phyloP scores from a whole-genome alignment of 805 yeast genomes.

The Saccharomycopsis fibuligera region DNA sequence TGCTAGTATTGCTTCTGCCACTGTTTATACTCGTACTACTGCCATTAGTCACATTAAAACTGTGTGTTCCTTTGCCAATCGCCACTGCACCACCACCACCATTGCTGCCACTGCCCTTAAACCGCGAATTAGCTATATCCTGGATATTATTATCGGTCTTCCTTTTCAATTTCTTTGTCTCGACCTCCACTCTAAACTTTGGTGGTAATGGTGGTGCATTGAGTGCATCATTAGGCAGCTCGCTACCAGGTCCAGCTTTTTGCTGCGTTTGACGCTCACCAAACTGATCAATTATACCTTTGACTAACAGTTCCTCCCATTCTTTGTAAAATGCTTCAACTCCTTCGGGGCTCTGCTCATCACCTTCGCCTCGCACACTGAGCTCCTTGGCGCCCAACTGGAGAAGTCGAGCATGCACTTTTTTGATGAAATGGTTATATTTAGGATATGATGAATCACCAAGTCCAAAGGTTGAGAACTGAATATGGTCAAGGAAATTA shows the following conservation, averaged over 20 bases:
- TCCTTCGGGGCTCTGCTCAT: slow-evolving; percentile 70
- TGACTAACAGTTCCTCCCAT: slow-evolving; percentile 54
- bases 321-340: slow-evolving; percentile 69
- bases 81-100: too few species aligned
- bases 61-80: slow-evolving; percentile 25
- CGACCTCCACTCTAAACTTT: neutral
- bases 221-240: neutral
- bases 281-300: slow-evolving; percentile 28
- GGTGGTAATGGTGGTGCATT: neutral
- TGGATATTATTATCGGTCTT: slow-evolving; percentile 27
- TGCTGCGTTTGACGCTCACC: slow-evolving; percentile 27
- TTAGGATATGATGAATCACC: slow-evolving; percentile 92
- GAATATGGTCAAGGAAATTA: slow-evolving; percentile 54
- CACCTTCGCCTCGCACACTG: slow-evolving; percentile 77
- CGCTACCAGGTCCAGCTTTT: neutral
- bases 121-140: slow-evolving; percentile 29
- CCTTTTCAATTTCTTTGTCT: slow-evolving; percentile 27
- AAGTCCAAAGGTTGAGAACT: slow-evolving; percentile 73
- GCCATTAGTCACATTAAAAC: slow-evolving; percentile 18
- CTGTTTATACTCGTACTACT: too few species aligned
- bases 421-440: slow-evolving; percentile 82
- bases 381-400: slow-evolving; percentile 81
- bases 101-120: neutral
- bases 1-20: too few species aligned
- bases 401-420: slow-evolving; percentile 66